phyloP scores from a whole-genome alignment of 2,329 filamentous ascomycete species.

The Exophiala sideris region DNA sequence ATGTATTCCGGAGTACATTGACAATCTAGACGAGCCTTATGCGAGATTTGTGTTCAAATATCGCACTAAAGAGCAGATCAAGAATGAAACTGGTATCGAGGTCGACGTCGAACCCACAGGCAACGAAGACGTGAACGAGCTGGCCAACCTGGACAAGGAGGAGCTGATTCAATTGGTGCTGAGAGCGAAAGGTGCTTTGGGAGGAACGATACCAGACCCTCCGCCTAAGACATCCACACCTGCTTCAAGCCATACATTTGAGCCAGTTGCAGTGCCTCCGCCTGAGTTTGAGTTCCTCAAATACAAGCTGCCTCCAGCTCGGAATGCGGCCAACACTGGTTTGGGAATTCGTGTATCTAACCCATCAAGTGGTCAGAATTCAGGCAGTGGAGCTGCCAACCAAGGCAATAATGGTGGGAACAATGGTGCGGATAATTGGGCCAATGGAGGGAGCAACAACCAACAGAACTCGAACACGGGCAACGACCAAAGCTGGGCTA shows the following conservation, averaged over 20 bases:
- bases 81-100: conserved; percentile 23
- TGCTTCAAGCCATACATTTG: conserved; percentile 4
- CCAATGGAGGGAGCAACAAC: background rate
- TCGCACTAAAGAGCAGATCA: conserved; percentile 28
- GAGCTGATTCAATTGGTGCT: conserved; percentile 26
- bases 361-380: background rate
- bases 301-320: conserved; percentile 21
- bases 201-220: conserved; percentile 20
- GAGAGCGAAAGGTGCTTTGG: conserved; percentile 22
- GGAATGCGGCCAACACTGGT: conserved; percentile 7
- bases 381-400: background rate
- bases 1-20: conserved; percentile 31
- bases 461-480: background rate
- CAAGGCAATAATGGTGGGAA: background rate
- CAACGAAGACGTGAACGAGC: conserved; percentile 20
- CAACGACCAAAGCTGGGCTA: background rate
- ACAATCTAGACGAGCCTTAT: conserved; percentile 33
- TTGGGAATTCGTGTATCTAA: conserved; percentile 8
- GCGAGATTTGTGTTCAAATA: conserved; percentile 36
- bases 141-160: conserved; percentile 23
- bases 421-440: background rate
- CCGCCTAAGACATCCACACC: conserved; percentile 7
- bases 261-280: conserved; percentile 19
- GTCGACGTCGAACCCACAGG: conserved; percentile 21
- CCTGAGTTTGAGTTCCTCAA: conserved; percentile 20